These are phyloP conservation scores for Wallacemonas sp. DNA, from an alignment of 208 protist species.

Conservation along the genomic window DNA sequence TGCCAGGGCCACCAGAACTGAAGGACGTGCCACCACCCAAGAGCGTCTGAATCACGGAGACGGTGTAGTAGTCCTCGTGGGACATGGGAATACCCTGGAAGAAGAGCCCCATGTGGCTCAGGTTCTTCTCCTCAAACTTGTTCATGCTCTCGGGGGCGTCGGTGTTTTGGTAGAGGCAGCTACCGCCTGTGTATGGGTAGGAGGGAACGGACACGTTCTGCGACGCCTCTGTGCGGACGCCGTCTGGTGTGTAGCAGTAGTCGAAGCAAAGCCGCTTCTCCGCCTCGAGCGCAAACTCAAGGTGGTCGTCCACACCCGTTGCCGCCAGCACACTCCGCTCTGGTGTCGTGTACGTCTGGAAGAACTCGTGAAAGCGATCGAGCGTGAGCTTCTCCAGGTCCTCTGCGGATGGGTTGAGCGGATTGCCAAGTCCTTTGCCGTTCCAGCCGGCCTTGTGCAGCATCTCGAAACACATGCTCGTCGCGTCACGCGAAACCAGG, in stretches of 20 bases:
- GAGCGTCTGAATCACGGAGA: constrained; percentile 87
- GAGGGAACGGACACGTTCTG: constrained; percentile 16
- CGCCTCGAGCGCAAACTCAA: constrained; percentile 58
- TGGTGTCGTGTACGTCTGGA: constrained; percentile 58
- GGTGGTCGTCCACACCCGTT: constrained; percentile 79
- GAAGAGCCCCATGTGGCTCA: constrained; percentile 87
- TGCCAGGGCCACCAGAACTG: constrained; percentile 91
- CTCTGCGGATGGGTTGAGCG: constrained; percentile 49
- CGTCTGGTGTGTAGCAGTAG: constrained; percentile 1
- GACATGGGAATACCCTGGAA: constrained; percentile 83
- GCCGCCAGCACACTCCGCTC: constrained; percentile 80
- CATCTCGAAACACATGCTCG: constrained; percentile 85
- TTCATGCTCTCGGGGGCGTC: constrained; percentile 87
- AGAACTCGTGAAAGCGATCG: constrained; percentile 66
- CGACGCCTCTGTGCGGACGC: neutral
- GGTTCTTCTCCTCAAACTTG: constrained; percentile 92
- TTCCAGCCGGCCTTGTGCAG: constrained; percentile 89
- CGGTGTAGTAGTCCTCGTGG: constrained; percentile 86
- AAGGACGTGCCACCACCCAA: constrained; percentile 91
- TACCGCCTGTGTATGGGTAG: constrained; percentile 78
- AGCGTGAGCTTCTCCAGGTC: constrained; percentile 63
- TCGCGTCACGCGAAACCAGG: constrained; percentile 64
- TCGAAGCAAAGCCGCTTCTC: constrained; percentile 69
- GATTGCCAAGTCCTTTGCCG: constrained; percentile 73
- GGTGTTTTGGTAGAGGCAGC: constrained; percentile 72